Evolutionary conservation across 805 yeast genomes (phyloP), one percentile per base, ranked within the genome.

Genomic region (Saccharomycopsis sp.): DNA sequence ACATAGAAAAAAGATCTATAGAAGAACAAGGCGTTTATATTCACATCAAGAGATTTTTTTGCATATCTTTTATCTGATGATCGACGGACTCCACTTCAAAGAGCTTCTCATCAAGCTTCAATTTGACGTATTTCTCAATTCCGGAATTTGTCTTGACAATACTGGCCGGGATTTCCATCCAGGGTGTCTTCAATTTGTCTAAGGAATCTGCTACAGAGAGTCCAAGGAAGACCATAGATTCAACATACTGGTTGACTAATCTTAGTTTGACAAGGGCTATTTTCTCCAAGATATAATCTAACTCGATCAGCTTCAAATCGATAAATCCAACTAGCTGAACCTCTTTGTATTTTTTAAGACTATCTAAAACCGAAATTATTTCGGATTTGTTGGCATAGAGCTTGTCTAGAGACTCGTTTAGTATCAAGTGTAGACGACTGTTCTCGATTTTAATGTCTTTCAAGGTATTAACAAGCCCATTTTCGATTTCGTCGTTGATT

Each of bases 401-500:
- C 9, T 23, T 44, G 3, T 53, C 56, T 3, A 25, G 19, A 9
- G 57, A 49, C 22, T 55, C 51, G 14, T 34, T 35, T 29, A 25
- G 17, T 12, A 60, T 22, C 34, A 44, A 24, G 1, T 17, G 25
- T 24, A 57, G 47, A 24, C 60, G 38, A 3, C 8, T 19, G 17
- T 57, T 60, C 29, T 58, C 60, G 2, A 49, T 19, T 19, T 54
- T 56, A 5, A 57, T 52, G n/a, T 54, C 56, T 34, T 57, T 50
- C 17, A 60, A 20, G 7, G 56, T 47, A 15, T 22, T 29, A 12
- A 44, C n/a, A 12, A 60, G 35, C 9, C 29, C 42, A 24, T 57
- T 58, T 38, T 60, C 62, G 2, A 52, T 35, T 24, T 60, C 62
- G 23, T 58, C 54, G 25, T 54, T 34, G 17, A 60, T 60, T 20